Evolutionary conservation across 371 early-diverging fungal species (phyloP).

Genomic region (Paraphysoderma sedebokerense): DNA sequence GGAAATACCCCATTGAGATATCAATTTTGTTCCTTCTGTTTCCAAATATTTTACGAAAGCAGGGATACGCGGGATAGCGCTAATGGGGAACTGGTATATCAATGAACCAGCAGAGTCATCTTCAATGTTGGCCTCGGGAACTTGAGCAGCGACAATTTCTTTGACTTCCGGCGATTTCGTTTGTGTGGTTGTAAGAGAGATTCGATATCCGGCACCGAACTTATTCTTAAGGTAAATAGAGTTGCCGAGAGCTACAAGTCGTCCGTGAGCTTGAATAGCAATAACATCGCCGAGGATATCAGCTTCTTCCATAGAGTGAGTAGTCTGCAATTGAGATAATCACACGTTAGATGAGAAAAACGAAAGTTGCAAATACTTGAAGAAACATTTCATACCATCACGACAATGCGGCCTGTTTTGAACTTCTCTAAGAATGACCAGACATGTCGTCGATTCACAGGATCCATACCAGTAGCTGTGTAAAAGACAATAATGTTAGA

Average conservation of each 20-base stretch:
- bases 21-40: slow-evolving; percentile 6
- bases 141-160: slow-evolving; percentile 6
- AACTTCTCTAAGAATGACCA: slow-evolving; percentile 54
- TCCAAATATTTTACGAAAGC: slow-evolving; percentile 28
- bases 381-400: slow-evolving; percentile 17
- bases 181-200: slow-evolving; percentile 7
- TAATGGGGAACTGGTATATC: slow-evolving; percentile 33
- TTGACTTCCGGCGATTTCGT: slow-evolving; percentile 11
- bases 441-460: slow-evolving; percentile 47
- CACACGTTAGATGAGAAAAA: neutral
- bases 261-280: slow-evolving; percentile 49
- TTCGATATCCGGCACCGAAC: slow-evolving; percentile 43
- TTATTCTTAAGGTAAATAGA: slow-evolving; percentile 42
- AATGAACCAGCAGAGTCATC: slow-evolving; percentile 46
- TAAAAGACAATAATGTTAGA: slow-evolving; percentile 11
- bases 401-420: slow-evolving; percentile 40
- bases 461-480: slow-evolving; percentile 45
- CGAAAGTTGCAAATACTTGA: too few relatives aligned
- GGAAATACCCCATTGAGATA: slow-evolving; percentile 44
- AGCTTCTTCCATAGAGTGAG: slow-evolving; percentile 38
- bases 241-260: slow-evolving; percentile 40
- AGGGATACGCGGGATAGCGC: slow-evolving; percentile 19
- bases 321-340: slow-evolving; percentile 11
- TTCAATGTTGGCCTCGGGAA: slow-evolving; percentile 31
- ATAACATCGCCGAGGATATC: slow-evolving; percentile 43